A percentile compares a stretch with the other conserved stretches of the same genome.
Conservation (phyloP, 2,329 filamentous ascomycete species). For the Colletotrichum camelliae region DNA sequence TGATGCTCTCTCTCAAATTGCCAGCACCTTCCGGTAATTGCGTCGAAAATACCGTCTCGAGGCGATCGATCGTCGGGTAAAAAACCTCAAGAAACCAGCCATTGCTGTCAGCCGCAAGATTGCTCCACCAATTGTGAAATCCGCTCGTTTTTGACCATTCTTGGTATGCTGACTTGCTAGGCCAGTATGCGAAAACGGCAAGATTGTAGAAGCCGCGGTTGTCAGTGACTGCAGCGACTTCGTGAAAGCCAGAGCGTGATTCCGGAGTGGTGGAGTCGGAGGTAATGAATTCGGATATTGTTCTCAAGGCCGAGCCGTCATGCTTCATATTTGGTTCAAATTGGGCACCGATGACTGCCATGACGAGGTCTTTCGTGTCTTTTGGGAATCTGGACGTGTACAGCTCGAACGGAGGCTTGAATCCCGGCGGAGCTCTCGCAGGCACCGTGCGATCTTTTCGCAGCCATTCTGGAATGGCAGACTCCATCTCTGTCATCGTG, state of each 20-base stretch:
- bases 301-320: background rate
- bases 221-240: background rate
- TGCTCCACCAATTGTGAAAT: background rate
- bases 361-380: background rate
- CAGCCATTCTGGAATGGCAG: background rate
- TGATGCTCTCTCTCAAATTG: background rate
- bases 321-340: accelerated
- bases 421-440: background rate
- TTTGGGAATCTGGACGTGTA: background rate
- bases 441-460: background rate
- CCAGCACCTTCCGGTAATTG: background rate
- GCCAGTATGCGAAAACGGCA: background rate
- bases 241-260: background rate
- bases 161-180: background rate
- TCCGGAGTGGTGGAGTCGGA: accelerated
- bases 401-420: background rate
- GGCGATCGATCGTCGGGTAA: background rate
- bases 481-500: background rate
- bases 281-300: background rate
- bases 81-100: background rate
- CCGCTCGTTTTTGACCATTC: background rate
- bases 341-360: background rate
- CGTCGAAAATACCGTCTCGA: background rate
- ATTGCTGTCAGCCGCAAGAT: accelerated
- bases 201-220: background rate